Evolutionary conservation across 2,329 filamentous ascomycete genomes (phyloP), one percentile per base, ranked within the genome.

Genomic region (Neocatenulostroma microsporum): DNA sequence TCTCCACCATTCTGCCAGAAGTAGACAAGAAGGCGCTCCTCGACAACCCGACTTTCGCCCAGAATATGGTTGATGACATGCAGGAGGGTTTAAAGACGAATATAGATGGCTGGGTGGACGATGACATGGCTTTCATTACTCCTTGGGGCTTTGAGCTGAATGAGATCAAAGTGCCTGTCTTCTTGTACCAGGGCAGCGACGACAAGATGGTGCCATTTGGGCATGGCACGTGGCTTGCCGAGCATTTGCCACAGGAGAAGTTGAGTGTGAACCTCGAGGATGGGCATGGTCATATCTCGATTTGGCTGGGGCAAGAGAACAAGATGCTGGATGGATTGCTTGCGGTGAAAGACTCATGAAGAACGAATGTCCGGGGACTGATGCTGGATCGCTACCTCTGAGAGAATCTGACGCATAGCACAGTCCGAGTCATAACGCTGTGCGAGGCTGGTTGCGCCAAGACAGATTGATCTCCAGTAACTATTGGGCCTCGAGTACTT

Each of bases 71-170:
- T 3, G 32, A 36, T n/a, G 14, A 14, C 9, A 28, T 41, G 10
- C 26, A 39, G 13, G 47, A 48, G 30, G 45, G 34, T 11, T 39
- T 53, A 6, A 40, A 42, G 34, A 20, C 41, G 20, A 31, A 35
- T 34, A 28, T 33, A 4, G 49, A 52, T 19, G 51, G 51, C 9
- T 51, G 50, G 48, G 38, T 53, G 10, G 51, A 54, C 34, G 51
- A 54, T 31, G 47, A 49, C 29, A 33, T 54, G 20, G 44, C 44
- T 5, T 49, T 50, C 18, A 30, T 40, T 6, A 29, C 27, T 11
- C 47, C 48, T 0, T 54, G 51, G 51, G 50, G 51, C 0, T 53
- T 54, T 25, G 44, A 47, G 2, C 17, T 54, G 11, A 20, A 10
- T 14, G 51, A 54, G 26, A 40, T 54, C 28, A 44, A 45, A 24